Base-by-base conservation (phyloP, 2,329 filamentous ascomycete genomes). In the Ascosphaera apis region DNA sequence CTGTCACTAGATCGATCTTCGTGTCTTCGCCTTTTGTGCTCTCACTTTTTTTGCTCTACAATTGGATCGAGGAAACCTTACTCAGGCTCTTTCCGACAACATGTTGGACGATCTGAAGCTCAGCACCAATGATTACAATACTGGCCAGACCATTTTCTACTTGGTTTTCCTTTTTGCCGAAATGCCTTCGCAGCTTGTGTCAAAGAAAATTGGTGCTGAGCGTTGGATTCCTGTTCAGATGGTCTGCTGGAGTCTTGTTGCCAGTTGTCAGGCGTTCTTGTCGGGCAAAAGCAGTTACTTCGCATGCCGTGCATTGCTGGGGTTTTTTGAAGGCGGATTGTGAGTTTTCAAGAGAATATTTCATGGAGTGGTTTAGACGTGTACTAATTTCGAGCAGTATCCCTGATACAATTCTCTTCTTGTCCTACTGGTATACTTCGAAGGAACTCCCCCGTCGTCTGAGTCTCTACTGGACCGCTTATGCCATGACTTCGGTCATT, bases 341-440 rank as follows among this genome's bases (percentile, higher is more conserved):
- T 75, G 69, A 46, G 72, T 72, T 33, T 60, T 64, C n/a, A 12
- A n/a, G n/a, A n/a, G n/a, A n/a, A n/a, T n/a, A n/a, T n/a, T n/a
- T n/a, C n/a, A n/a, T n/a, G n/a, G n/a, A n/a, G 17, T 7, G 15
- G 5, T 4, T 13, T 27, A 3, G 11, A 16, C 11, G 35, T 47
- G 34, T 44, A 31, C 13, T 17, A 36, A 31, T n/a, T n/a, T 15
- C 21, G 15, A 36, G 7, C 27, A 56, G 53, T 39, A 59, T 59
- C 32, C 54, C 56, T 2, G 56, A 59, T 15, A 57, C 54, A 0
- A 56, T 59, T 11, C 46, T 59, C 0, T 82, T 75, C 52, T 58
- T 81, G 3, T 73, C 69, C 3, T 83, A 83, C 51, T 84, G 76
- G 53, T 84, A 82, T 55, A 82, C 69, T 33, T 69, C 69, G 0